Base-by-base conservation (phyloP, 176 grass and related monocot species). In the Pontederia crassipes region DNA sequence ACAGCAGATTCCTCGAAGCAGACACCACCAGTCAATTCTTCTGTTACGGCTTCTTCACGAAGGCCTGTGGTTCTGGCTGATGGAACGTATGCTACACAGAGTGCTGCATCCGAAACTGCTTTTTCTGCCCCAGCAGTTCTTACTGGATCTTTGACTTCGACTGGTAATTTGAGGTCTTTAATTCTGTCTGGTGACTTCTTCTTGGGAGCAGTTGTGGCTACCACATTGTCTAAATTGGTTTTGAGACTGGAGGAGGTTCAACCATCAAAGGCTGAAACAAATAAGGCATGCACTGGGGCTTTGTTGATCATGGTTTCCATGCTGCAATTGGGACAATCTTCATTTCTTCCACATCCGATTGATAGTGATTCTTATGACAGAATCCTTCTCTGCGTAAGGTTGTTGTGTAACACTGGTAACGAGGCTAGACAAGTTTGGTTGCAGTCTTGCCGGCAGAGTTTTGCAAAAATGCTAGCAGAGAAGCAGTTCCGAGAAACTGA, bases 401-500 rank as follows among this genome's bases (percentile, higher is more conserved):
- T 65, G 47, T 48, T 65, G 10, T 65, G 62, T 20, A 65, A 65
- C 46, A 65, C 62, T 65, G 62, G 62, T 51, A 24, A 65, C 28
- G 62, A 65, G 10, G 11, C 50, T 18, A 65, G 62, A 24, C 49
- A 65, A 51, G 50, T 65, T 50, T 65, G 62, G 62, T 51, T 65
- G 62, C 62, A 65, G 9, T 65, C 62, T 27, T 65, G 62, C 17
- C 62, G 62, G 17, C 62, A 65, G 62, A 65, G 62, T 51, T 65
- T 65, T 65, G 20, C 47, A 12, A 51, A 49, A 15, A 65, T 65
- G 62, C 48, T 65, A 27, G 62, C 62, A 15, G 62, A 65, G 48
- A 65, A 65, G 62, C 62, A 65, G 50, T 65, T 65, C 48, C 62
- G 47, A 51, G 62, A 65, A 65, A 65, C 48, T 51, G 62, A 65